Percentiles rank a stretch among this genome's conserved stretches.
Conservation (phyloP, 2,329 filamentous ascomycete genomes). For the Arthrobotrys sphaeroides region DNA sequence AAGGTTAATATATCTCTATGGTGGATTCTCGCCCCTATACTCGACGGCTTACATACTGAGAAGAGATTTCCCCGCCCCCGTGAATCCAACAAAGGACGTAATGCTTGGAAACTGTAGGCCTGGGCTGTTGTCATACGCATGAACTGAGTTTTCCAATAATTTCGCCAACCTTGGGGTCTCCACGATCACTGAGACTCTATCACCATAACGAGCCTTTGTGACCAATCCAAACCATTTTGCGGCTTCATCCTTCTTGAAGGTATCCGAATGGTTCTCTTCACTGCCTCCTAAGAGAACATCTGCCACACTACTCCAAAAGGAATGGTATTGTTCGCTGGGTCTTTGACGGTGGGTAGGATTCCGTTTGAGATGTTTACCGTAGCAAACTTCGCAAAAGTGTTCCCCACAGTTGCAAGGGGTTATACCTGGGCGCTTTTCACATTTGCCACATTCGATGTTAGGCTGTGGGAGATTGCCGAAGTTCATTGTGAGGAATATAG, state of each 20-base stretch:
- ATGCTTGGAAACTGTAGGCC: neutral
- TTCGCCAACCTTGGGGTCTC: neutral
- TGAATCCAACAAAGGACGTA: neutral
- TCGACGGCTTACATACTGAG: neutral
- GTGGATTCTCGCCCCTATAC: too few relatives aligned
- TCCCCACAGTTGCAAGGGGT: neutral
- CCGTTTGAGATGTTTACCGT: neutral
- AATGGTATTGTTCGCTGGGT: neutral
- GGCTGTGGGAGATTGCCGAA: neutral
- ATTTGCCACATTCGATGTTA: neutral
- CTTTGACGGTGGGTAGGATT: conserved; percentile 1
- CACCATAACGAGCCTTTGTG: neutral
- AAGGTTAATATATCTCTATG: too few relatives aligned
- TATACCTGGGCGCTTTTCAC: neutral
- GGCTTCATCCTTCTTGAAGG: neutral
- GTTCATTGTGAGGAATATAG: neutral
- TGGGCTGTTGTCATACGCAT: neutral
- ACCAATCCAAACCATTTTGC: conserved; percentile 9
- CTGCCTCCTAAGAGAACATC: neutral
- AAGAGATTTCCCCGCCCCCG: neutral
- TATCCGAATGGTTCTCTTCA: neutral
- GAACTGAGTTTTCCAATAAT: neutral
- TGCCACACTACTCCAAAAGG: neutral
- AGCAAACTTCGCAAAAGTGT: neutral
- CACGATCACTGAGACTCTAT: neutral